A percentile compares a stretch with the other conserved stretches of the same genome.
These are phyloP conservation scores for Sapria himalayana DNA, from an alignment of 345 rosid species.

Conservation along the genomic window DNA sequence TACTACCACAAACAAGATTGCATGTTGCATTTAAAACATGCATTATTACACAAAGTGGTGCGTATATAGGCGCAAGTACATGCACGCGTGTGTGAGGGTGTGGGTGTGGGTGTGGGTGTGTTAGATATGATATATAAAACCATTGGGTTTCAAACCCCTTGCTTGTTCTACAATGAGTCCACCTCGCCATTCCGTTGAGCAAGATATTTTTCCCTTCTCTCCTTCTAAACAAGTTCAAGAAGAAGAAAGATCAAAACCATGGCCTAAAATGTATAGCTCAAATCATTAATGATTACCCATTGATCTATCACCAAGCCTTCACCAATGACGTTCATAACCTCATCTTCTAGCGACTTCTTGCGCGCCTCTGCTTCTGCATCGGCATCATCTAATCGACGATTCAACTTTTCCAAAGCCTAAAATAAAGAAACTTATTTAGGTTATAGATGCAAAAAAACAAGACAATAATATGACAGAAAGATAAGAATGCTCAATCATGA, in stretches of 20 bases:
- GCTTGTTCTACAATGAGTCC: slow-evolving; percentile 36
- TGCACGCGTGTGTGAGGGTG: too few relatives aligned
- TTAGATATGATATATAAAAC: too few relatives aligned
- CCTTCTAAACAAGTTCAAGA: slow-evolving; percentile 30
- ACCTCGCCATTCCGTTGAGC: slow-evolving; percentile 76
- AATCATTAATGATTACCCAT: slow-evolving; percentile 33
- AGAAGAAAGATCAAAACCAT: neutral
- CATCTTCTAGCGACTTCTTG: slow-evolving; percentile 66
- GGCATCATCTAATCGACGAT: slow-evolving; percentile 70
- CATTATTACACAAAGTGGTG: too few relatives aligned
- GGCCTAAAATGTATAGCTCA: neutral
- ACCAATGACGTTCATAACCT: slow-evolving; percentile 67
- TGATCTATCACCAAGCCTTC: slow-evolving; percentile 99
- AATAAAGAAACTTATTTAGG: slow-evolving; percentile 3
- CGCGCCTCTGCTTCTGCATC: slow-evolving; percentile 71
- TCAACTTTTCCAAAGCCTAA: slow-evolving; percentile 68
- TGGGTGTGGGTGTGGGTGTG: too few relatives aligned
- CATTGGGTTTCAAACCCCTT: too few relatives aligned
- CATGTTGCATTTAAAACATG: too few relatives aligned
- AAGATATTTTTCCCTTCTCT: slow-evolving; percentile 86
- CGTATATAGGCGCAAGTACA: too few relatives aligned
- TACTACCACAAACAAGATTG: too few relatives aligned
- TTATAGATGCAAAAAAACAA: neutral
- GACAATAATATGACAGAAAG: neutral
- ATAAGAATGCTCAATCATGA: neutral